These are phyloP conservation scores for Neopestalotiopsis sp. DNA, from an alignment of 2,329 filamentous ascomycete genomes.

Conservation along the genomic window DNA sequence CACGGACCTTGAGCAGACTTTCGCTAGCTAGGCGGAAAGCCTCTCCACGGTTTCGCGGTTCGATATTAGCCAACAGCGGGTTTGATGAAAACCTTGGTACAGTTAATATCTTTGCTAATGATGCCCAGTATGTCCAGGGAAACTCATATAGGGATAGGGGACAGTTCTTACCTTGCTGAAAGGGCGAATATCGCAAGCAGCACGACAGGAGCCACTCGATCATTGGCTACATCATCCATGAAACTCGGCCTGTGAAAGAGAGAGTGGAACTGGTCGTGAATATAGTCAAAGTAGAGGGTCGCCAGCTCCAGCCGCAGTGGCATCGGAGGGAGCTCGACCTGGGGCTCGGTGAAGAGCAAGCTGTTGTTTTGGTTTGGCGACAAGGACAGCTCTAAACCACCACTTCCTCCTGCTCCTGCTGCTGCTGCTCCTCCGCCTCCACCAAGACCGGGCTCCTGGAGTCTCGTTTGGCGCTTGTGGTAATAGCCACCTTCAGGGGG, in stretches of 20 bases:
- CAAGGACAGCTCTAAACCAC: background rate
- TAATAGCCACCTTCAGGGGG: slow-evolving; percentile 22
- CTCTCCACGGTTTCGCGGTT: slow-evolving; percentile 31
- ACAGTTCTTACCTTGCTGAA: slow-evolving; percentile 25
- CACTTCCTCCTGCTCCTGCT: background rate
- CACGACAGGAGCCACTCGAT: slow-evolving; percentile 27
- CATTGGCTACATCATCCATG: slow-evolving; percentile 30
- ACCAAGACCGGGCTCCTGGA: slow-evolving; percentile 5
- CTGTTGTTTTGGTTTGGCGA: background rate
- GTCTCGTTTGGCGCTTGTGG: slow-evolving; percentile 14
- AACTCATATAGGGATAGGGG: too few species aligned
- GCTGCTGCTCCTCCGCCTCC: background rate
- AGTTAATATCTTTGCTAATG: background rate
- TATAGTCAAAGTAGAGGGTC: slow-evolving; percentile 39
- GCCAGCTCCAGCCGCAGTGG: slow-evolving; percentile 29
- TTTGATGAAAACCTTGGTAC: slow-evolving; percentile 31
- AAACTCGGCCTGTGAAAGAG: slow-evolving; percentile 38
- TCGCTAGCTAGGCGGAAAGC: slow-evolving; percentile 28
- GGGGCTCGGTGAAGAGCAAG: slow-evolving; percentile 11
- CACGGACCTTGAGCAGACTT: slow-evolving; percentile 38
- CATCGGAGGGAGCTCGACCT: slow-evolving; percentile 19
- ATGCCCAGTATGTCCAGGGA: background rate
- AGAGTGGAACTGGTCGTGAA: slow-evolving; percentile 40
- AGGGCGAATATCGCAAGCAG: slow-evolving; percentile 34
- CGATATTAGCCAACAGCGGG: slow-evolving; percentile 23